These are phyloP conservation scores for Penicillium ucsense DNA, from an alignment of 495 filamentous ascomycete genomes.

Conservation along the genomic window DNA sequence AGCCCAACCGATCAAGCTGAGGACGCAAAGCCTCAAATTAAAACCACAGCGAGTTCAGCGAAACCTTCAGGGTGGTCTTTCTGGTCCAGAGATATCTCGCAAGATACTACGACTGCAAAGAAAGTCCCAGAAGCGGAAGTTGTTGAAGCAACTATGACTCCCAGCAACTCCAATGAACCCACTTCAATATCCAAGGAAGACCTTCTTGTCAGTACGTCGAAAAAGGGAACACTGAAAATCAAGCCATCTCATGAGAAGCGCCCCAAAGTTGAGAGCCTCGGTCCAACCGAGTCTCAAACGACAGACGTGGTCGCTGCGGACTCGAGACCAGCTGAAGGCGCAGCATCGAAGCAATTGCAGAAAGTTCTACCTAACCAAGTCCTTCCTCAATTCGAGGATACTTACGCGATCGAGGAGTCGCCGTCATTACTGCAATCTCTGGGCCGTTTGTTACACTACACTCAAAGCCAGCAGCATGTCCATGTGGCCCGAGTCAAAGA, in stretches of 20 bases:
- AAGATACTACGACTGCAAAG: conserved; percentile 19
- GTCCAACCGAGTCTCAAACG: conserved; percentile 26
- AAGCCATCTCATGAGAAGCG: conserved; percentile 34
- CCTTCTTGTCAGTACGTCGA: conserved; percentile 32
- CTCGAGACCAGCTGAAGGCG: conserved; percentile 21
- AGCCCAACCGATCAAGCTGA: conserved; percentile 7
- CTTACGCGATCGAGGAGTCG: conserved; percentile 55
- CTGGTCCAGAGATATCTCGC: conserved; percentile 61
- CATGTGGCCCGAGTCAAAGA: conserved; percentile 67
- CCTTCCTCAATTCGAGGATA: conserved; percentile 57
- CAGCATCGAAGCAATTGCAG: conserved; percentile 35
- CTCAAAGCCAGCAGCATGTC: conserved; percentile 47
- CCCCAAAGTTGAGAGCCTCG: conserved; percentile 23
- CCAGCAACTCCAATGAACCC: conserved; percentile 16
- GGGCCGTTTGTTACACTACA: conserved; percentile 53
- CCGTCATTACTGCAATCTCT: conserved; percentile 67
- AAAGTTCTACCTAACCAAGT: conserved; percentile 51
- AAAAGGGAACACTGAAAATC: conserved; percentile 32
- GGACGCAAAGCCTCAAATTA: conserved; percentile 21
- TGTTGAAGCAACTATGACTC: conserved; percentile 61
- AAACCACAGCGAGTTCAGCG: conserved; percentile 24
- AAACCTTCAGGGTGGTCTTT: conserved; percentile 75
- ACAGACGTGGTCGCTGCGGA: conserved; percentile 14
- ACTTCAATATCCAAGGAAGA: conserved; percentile 14
- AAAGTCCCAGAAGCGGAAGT: conserved; percentile 37